Conservation (phyloP, 202 grass and related monocot species). For the Panicum virgatum region DNA sequence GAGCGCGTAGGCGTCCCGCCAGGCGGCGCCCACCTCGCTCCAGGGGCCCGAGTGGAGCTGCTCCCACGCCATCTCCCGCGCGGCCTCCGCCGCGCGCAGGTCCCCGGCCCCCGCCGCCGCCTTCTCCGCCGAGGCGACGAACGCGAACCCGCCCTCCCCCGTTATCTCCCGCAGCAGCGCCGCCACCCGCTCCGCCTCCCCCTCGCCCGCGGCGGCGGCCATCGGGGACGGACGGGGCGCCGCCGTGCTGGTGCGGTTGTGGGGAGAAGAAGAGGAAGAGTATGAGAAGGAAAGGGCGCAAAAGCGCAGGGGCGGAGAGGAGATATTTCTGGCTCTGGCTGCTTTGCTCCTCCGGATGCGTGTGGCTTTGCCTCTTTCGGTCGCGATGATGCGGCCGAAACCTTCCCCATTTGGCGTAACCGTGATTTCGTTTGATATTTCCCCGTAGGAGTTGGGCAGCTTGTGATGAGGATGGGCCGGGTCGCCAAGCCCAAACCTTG, state of each 20-base stretch:
- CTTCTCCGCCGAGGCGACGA: constrained; percentile 79
- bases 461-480: too few species aligned
- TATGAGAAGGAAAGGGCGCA: constrained; percentile 17
- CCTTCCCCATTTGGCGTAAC: constrained; percentile 11
- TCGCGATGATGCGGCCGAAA: neutral
- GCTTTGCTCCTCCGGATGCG: constrained; percentile 27
- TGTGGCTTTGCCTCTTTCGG: neutral
- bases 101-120: constrained; percentile 55
- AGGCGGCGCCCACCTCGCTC: constrained; percentile 64
- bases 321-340: constrained; percentile 44
- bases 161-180: constrained; percentile 68
- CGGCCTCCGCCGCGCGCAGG: constrained; percentile 79
- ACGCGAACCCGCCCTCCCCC: constrained; percentile 77
- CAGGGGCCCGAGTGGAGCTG: constrained; percentile 94
- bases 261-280: too few species aligned
- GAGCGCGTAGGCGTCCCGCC: constrained; percentile 93
- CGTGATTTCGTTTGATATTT: too few species aligned
- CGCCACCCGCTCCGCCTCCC: constrained; percentile 39
- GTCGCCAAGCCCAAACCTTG: too few species aligned
- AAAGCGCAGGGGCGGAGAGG: constrained; percentile 33
- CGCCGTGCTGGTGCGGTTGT: neutral
- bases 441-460: too few species aligned
- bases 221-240: neutral
- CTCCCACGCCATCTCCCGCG: constrained; percentile 96
- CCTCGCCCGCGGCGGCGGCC: constrained; percentile 13